Base-by-base conservation (phyloP, 2,329 filamentous ascomycete genomes). In the Bipolaris cookei region DNA sequence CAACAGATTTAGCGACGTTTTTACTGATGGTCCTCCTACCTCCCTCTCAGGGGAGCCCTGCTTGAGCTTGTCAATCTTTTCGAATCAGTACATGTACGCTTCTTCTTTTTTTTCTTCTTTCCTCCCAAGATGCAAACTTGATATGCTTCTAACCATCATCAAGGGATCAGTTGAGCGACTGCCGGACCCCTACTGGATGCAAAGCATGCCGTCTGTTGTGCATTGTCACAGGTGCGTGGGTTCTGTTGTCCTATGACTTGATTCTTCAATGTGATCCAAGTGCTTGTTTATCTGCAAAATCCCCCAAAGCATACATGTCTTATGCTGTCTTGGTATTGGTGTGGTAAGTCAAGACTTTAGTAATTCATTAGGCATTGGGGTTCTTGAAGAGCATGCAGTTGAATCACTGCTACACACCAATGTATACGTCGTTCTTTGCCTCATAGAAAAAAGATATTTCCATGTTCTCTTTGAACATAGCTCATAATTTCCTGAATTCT, bases 11-110 rank as follows among this genome's bases (percentile, higher is more conserved):
- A 50, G 58, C 59, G 41, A 43, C 28, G 28, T 30, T 30, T 30
- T 30, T 30, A 30, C 10, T 13, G 28, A 30, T 30, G 28, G 10
- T 11, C 28, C 28, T 30, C 28, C 28, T 4, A 4, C 28, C 28
- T 30, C 28, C 28, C 10, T 30, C 28, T 3, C 28, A 28, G 16
- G 49, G 53, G 55, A 23, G 48, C 57, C 58, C 53, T 42, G 48
- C 61, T 50, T 54, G 62, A 65, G 54, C 46, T 54, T 54, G 58
- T 62, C 59, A 56, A 62, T 62, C 67, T 71, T 66, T 68, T 59
- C 67, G 28, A 66, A 71, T 71, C 63, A 69, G 48, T 65, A 65
- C 45, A 68, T 68, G 71, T 74, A 74, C 69, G 71, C 71, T 65
- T 67, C 28, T 30, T 30, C 28, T 13, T 30, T 5, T 28, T 13